phyloP scores from a whole-genome alignment of 805 yeast genomes.

The Candida adriatica region DNA sequence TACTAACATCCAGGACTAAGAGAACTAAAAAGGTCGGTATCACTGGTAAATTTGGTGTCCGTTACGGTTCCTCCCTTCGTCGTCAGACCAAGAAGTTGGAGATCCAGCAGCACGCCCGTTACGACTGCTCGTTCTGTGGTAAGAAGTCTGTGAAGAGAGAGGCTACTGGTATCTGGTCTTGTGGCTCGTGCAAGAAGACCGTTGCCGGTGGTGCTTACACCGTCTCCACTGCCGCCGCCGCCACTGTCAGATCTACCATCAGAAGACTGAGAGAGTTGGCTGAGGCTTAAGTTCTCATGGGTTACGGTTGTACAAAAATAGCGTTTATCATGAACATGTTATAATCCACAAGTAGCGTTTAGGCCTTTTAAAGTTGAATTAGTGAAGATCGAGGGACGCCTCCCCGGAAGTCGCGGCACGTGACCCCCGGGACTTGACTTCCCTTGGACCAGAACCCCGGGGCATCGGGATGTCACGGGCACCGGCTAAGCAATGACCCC shows the following conservation, averaged over 20 bases:
- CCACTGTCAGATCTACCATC: constrained; percentile 99
- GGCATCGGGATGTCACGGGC: too few relatives aligned
- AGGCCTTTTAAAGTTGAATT: too few relatives aligned
- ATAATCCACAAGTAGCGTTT: constrained; percentile 3
- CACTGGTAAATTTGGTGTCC: constrained; percentile 99
- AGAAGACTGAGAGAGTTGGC: constrained; percentile 99
- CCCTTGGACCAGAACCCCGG: too few relatives aligned
- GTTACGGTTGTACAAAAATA: constrained; percentile 20
- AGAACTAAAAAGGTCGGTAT: constrained; percentile 99
- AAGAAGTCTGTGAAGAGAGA: constrained; percentile 96
- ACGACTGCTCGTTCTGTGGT: constrained; percentile 99
- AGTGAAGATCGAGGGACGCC: too few relatives aligned
- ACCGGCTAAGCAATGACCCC: too few relatives aligned
- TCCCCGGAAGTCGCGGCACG: too few relatives aligned
- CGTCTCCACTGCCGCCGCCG: constrained; percentile 99
- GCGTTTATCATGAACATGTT: constrained; percentile 21
- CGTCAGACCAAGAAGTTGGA: constrained; percentile 99
- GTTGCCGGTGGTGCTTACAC: constrained; percentile 99
- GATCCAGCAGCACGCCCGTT: constrained; percentile 97
- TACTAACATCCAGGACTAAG: constrained; percentile 81
- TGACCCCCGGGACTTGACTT: too few relatives aligned
- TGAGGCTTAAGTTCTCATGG: constrained; percentile 76
- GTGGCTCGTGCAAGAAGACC: constrained; percentile 91
- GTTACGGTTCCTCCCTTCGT: constrained; percentile 99
- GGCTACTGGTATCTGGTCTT: constrained; percentile 98